Evolutionary conservation across 495 filamentous ascomycete genomes (phyloP).

Genomic region (Amniculicola lignicola): DNA sequence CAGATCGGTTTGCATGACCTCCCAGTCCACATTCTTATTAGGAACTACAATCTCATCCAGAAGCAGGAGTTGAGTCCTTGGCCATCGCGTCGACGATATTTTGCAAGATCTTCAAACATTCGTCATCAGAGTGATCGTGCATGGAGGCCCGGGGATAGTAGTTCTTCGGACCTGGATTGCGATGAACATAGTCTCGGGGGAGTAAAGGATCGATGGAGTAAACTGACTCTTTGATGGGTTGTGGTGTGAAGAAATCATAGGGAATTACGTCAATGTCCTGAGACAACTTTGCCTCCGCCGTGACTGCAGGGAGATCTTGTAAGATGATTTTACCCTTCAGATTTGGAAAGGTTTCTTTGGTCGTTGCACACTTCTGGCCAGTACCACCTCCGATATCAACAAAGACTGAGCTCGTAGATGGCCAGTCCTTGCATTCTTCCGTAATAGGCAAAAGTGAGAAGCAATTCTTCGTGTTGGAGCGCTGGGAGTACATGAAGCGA

Average conservation of each 20-base stretch:
- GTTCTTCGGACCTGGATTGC: constrained; percentile 38
- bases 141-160: constrained; percentile 51
- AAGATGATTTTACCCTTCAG: not conserved
- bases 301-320: not conserved
- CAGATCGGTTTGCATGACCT: constrained; percentile 11
- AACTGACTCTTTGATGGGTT: not conserved
- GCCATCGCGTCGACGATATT: constrained; percentile 41
- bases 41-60: constrained; percentile 50
- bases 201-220: not conserved
- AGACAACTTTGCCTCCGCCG: not conserved
- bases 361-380: not conserved
- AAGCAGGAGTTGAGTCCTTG: constrained; percentile 43
- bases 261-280: not conserved
- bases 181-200: not conserved
- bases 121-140: constrained; percentile 48
- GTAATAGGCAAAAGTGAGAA: not conserved
- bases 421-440: not conserved
- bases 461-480: not conserved
- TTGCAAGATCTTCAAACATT: constrained; percentile 43
- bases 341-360: not conserved
- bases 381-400: constrained; percentile 11
- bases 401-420: not conserved
- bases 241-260: constrained; percentile 2
- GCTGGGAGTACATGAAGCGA: not conserved
- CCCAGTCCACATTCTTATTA: constrained; percentile 6